These are phyloP conservation scores for Penicillium brevicompactum DNA, from an alignment of 2,329 filamentous ascomycete species.

Conservation along the genomic window DNA sequence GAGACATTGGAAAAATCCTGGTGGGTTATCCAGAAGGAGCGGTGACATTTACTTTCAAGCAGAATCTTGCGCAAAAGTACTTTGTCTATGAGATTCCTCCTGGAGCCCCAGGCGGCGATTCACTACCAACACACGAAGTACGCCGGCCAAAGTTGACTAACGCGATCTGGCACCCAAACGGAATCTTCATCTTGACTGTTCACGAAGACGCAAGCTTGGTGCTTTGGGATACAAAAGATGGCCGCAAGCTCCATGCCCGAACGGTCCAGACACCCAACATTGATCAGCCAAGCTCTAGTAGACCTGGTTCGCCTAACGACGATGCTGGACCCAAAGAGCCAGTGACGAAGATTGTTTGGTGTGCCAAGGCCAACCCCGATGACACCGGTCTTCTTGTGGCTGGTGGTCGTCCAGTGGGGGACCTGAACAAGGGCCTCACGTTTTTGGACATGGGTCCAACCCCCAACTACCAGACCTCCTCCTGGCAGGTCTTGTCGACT, in stretches of 20 bases:
- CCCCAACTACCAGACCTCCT: slow-evolving; percentile 86
- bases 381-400: slow-evolving; percentile 87
- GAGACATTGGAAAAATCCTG: slow-evolving; percentile 87
- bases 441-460: slow-evolving; percentile 89
- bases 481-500: slow-evolving; percentile 78
- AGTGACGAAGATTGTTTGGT: slow-evolving; percentile 82
- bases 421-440: slow-evolving; percentile 74
- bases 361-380: slow-evolving; percentile 89
- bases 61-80: slow-evolving; percentile 74
- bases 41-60: slow-evolving; percentile 92
- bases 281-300: slow-evolving; percentile 62
- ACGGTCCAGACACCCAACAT: slow-evolving; percentile 75
- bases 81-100: slow-evolving; percentile 81
- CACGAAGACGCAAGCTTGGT: slow-evolving; percentile 91
- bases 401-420: slow-evolving; percentile 71
- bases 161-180: slow-evolving; percentile 91
- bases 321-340: slow-evolving; percentile 68
- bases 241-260: slow-evolving; percentile 77
- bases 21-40: slow-evolving; percentile 90
- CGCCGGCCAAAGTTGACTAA: slow-evolving; percentile 77
- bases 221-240: slow-evolving; percentile 92
- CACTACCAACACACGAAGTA: slow-evolving; percentile 59
- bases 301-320: slow-evolving; percentile 47
- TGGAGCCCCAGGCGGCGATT: slow-evolving; percentile 78
- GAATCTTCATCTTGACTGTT: slow-evolving; percentile 81